Evolutionary conservation across 139 green algal species (phyloP).

Genomic region (Diplosphaera chodatii): DNA sequence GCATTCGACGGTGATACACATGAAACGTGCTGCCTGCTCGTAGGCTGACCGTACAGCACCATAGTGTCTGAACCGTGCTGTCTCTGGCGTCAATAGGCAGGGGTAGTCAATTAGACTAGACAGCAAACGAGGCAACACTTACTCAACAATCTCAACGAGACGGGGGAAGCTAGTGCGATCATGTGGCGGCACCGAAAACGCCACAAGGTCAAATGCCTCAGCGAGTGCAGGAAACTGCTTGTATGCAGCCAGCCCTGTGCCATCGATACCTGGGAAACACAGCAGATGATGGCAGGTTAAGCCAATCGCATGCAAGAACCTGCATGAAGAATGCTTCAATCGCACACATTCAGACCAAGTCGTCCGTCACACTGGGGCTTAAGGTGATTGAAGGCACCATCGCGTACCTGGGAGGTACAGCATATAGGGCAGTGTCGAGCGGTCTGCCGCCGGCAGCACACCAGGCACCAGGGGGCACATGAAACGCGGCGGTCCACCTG

Average conservation of each 20-base stretch:
- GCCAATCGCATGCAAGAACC: too few relatives aligned
- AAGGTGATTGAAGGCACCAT: too few relatives aligned
- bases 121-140: neutral
- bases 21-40: too few relatives aligned
- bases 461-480: conserved; percentile 15
- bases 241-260: conserved; percentile 65
- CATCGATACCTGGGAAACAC: conserved; percentile 60
- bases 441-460: neutral
- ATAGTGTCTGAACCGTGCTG: too few relatives aligned
- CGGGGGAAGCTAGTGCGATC: conserved; percentile 65
- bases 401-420: conserved; percentile 61
- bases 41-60: too few relatives aligned
- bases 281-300: too few relatives aligned
- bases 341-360: too few relatives aligned
- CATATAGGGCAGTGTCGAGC: conserved; percentile 55
- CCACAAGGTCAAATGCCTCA: conserved; percentile 64
- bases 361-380: too few relatives aligned
- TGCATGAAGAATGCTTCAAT: too few relatives aligned
- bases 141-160: conserved; percentile 47
- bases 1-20: too few relatives aligned
- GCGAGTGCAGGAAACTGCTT: conserved; percentile 67
- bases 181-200: conserved; percentile 45
- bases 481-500: conserved; percentile 23
- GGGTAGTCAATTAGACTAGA: too few relatives aligned
- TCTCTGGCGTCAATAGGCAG: too few relatives aligned